Base-by-base conservation (phyloP, 2,329 filamentous ascomycete genomes). In the Penicillium sp. region DNA sequence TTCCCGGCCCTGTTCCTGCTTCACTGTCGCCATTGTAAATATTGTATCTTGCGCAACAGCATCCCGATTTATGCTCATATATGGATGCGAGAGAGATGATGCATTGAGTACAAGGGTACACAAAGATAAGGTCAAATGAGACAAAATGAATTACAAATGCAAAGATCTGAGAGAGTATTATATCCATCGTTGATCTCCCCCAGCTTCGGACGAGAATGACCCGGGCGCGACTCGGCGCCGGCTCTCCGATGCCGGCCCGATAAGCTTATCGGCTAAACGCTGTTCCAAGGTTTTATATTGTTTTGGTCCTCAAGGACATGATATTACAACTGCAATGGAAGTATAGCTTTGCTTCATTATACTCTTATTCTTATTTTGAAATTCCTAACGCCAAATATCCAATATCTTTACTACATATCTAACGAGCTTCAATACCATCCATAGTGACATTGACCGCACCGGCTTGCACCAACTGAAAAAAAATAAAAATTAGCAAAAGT, bases 371-470 rank as follows among this genome's bases (percentile, higher is more conserved):
- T 46, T 34, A 29, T 60, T 60, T 56, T 59, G 27, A 43, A 36
- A 55, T 40, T 53, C 50, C 50, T 39, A 52, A 67, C 64, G 64
- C 64, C 62, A 33, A 33, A 21, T 39, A 39, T 8, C n/a, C 7
- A 43, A 33, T 23, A 47, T 40, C 16, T 16, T 49, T 29, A 41
- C 9, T 57, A n/a, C 41, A 49, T 27, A 53, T 47, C 51, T 50
- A 48, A 36, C 31, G 51, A n/a, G 92, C 92, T 64, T 88, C 83
- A 71, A 97, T 90, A 5, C 89, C 91, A 62, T 96, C 89, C 13
- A 94, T 76, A 0, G 90, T 91, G 50, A 97, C 87, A 55, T 86
- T 91, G 13, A 97, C 92, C 9, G 94, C 93, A 49, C 94, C 93
- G 6, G 94, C 92, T 85, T 97, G 90, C 31, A 97, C 92, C 61